These are phyloP conservation scores for Parasitella parasitica DNA, from an alignment of 371 early-diverging fungal species.

Conservation along the genomic window DNA sequence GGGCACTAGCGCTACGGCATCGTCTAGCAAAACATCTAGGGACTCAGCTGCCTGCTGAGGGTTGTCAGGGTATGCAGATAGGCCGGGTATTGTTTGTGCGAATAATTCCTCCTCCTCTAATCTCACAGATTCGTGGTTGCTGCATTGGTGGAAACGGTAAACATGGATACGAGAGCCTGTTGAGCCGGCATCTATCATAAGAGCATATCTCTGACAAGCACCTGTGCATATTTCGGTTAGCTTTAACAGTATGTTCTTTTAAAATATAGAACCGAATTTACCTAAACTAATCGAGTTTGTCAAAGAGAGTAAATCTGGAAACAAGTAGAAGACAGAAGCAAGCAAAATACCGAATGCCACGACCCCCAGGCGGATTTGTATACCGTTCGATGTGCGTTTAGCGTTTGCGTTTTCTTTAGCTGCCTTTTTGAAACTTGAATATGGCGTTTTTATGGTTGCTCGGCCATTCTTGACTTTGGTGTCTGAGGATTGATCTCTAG, in stretches of 20 bases:
- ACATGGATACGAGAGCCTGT: constrained; percentile 97
- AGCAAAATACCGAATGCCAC: constrained; percentile 2
- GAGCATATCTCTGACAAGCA: constrained; percentile 50
- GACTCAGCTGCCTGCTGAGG: constrained; percentile 79
- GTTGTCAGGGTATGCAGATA: constrained; percentile 72
- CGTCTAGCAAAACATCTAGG: constrained; percentile 74
- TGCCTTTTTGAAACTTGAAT: constrained; percentile 5
- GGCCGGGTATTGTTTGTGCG: constrained; percentile 83
- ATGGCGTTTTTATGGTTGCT: constrained; percentile 7
- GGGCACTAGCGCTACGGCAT: constrained; percentile 76
- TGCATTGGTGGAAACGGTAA: constrained; percentile 87
- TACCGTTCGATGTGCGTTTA: background rate
- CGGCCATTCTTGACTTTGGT: background rate
- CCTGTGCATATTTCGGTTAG: too few species aligned
- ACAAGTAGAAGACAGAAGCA: background rate
- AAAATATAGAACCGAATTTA: too few species aligned
- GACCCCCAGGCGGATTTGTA: constrained; percentile 9
- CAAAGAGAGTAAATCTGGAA: background rate
- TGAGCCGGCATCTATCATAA: constrained; percentile 96
- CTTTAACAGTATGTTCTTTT: too few species aligned
- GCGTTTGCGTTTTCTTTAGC: constrained; percentile 3
- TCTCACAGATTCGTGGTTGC: constrained; percentile 22
- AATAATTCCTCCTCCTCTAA: constrained; percentile 81
- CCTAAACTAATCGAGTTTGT: background rate
- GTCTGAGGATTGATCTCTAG: background rate